These are phyloP conservation scores for Ganoderma lingzhi DNA, from an alignment of 1,284 basidiomycete species.

Conservation along the genomic window DNA sequence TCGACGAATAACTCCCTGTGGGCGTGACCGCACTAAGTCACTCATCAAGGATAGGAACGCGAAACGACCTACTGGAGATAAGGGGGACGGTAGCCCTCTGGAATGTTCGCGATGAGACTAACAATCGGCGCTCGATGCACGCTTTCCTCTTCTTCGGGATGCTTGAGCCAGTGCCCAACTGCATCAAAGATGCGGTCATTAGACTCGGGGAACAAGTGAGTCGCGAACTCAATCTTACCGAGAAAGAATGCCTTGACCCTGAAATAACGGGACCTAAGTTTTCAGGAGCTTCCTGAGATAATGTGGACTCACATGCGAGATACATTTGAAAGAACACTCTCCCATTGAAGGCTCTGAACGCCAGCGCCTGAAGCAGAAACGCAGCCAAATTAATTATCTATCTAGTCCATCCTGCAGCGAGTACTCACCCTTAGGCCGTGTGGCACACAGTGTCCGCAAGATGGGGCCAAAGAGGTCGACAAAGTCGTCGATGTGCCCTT, in stretches of 20 bases:
- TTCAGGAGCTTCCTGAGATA: not conserved
- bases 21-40: not conserved
- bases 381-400: not conserved
- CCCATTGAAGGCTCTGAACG: not conserved
- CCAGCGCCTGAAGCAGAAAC: not conserved
- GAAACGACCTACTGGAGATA: not conserved
- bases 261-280: not conserved
- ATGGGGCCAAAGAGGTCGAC: not conserved
- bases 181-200: not conserved
- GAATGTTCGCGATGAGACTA: not conserved
- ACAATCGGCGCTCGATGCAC: not conserved
- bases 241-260: not conserved
- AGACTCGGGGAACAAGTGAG: not conserved
- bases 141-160: not conserved
- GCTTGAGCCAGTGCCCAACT: constrained; percentile 1
- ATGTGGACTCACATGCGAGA: not conserved
- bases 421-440: not conserved
- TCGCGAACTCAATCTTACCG: not conserved
- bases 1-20: not conserved
- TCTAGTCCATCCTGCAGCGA: no score
- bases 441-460: not conserved
- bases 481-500: not conserved
- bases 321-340: not conserved
- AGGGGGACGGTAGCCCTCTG: not conserved
- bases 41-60: not conserved